These are phyloP conservation scores for Cyanidium caldarium DNA, from an alignment of 23 red algal species.

Conservation along the genomic window DNA sequence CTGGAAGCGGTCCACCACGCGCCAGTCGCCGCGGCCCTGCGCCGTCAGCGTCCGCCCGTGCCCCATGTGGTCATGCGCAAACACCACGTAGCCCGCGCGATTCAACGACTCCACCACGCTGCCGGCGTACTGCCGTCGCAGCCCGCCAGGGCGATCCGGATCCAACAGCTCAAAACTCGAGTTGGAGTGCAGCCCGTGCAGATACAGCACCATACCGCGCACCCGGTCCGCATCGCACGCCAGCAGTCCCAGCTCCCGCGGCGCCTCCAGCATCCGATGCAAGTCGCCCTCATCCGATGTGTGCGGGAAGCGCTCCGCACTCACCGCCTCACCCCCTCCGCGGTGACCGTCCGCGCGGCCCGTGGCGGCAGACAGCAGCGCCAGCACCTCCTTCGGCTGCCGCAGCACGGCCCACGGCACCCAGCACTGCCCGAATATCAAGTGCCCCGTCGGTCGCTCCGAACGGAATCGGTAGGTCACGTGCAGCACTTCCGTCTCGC, in stretches of 20 bases:
- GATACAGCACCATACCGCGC: neutral
- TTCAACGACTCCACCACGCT: constrained; percentile 44
- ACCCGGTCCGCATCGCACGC: neutral
- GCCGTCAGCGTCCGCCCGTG: constrained; percentile 37
- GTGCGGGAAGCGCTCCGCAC: neutral
- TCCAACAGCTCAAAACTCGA: constrained; percentile 52
- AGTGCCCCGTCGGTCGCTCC: neutral
- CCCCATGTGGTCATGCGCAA: constrained; percentile 72
- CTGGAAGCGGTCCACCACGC: neutral
- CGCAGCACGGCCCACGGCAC: neutral
- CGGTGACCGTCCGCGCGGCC: neutral
- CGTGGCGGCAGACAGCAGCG: neutral
- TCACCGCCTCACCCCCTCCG: neutral
- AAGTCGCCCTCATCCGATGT: neutral
- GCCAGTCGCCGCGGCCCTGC: neutral
- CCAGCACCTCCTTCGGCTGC: neutral
- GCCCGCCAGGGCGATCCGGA: constrained; percentile 27
- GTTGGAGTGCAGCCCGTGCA: constrained; percentile 33
- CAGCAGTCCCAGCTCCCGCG: neutral
- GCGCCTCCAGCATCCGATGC: neutral
- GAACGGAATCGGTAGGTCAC: neutral
- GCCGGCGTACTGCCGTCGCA: constrained; percentile 28
- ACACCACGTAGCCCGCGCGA: constrained; percentile 30
- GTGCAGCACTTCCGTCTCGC: too few relatives aligned
- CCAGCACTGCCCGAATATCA: neutral